A percentile compares a stretch with the other conserved stretches of the same genome.
Evolutionary conservation across 2,329 filamentous ascomycete genomes (phyloP).

Genomic region (Colletotrichum sp.): DNA sequence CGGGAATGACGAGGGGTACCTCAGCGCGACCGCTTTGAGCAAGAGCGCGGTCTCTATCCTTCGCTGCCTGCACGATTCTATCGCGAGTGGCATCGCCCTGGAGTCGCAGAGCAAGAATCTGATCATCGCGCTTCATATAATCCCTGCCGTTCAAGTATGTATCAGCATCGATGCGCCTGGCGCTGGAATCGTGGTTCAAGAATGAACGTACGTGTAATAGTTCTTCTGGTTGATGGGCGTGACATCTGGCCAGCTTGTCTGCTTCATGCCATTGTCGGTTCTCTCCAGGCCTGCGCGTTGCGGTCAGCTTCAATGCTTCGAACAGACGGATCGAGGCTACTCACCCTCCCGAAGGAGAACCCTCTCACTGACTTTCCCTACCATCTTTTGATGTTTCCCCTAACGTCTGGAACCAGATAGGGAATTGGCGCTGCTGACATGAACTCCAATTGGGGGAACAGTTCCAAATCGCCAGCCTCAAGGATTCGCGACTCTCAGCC

Average conservation of each 20-base stretch:
- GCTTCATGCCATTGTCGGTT: slow-evolving; percentile 98
- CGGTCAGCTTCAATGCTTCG: slow-evolving; percentile 14
- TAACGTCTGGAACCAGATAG: slow-evolving; percentile 1
- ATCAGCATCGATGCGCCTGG: slow-evolving; percentile 24
- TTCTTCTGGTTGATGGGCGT: slow-evolving; percentile 99
- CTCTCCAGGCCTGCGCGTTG: slow-evolving; percentile 77
- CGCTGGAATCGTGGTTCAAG: too few species aligned
- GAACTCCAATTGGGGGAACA: background rate
- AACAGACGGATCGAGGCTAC: slow-evolving; percentile 23
- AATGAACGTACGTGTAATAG: slow-evolving; percentile 82
- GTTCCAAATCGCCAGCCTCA: slow-evolving; percentile 2
- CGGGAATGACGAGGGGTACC: slow-evolving; percentile 62
- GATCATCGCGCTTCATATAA: slow-evolving; percentile 97
- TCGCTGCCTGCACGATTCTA: slow-evolving; percentile 81
- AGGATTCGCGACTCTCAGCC: slow-evolving; percentile 12
- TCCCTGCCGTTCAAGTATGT: slow-evolving; percentile 62
- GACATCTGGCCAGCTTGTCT: slow-evolving; percentile 92
- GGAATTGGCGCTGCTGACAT: background rate
- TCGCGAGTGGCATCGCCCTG: slow-evolving; percentile 88
- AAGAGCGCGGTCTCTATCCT: slow-evolving; percentile 85
- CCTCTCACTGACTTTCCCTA: slow-evolving; percentile 69
- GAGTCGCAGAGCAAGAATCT: slow-evolving; percentile 86
- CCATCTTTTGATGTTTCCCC: slow-evolving; percentile 44
- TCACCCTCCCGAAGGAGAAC: slow-evolving; percentile 67
- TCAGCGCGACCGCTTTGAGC: slow-evolving; percentile 76